These are phyloP conservation scores for Drechslerella coelobrocha DNA, from an alignment of 2,329 filamentous ascomycete genomes.

Conservation along the genomic window DNA sequence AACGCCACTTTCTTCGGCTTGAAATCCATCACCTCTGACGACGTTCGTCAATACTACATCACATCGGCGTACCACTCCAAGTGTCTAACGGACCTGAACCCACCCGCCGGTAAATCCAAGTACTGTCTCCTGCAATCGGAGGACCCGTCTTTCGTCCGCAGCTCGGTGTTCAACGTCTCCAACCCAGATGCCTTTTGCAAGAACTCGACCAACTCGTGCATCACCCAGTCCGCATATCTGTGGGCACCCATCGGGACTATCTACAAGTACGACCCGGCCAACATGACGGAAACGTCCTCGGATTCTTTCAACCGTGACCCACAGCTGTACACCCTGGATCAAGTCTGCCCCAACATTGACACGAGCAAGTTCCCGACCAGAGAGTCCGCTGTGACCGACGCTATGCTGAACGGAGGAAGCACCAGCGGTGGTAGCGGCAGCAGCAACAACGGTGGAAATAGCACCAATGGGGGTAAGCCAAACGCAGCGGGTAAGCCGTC, in stretches of 20 bases:
- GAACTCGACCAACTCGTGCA: conserved; percentile 29
- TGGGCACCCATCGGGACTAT: conserved; percentile 28
- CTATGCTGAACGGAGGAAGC: conserved; percentile 5
- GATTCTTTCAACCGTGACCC: conserved; percentile 3
- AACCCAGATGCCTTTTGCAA: conserved; percentile 18
- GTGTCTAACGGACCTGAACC: conserved; percentile 18
- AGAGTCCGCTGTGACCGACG: conserved; percentile 20
- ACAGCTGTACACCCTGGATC: conserved; percentile 15
- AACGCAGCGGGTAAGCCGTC: background rate
- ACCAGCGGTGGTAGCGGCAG: background rate
- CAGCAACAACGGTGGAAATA: background rate
- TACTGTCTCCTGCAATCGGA: conserved; percentile 23
- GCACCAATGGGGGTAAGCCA: conserved; percentile 8
- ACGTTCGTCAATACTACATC: conserved; percentile 37
- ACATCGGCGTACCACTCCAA: conserved; percentile 23
- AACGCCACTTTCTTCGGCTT: conserved; percentile 10
- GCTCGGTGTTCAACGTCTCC: conserved; percentile 27
- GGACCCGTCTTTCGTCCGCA: background rate
- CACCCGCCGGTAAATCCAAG: conserved; percentile 1
- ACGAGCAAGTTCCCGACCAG: conserved; percentile 17
- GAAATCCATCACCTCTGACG: background rate
- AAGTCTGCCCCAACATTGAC: conserved; percentile 36
- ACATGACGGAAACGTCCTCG: background rate
- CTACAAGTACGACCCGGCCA: conserved; percentile 25
- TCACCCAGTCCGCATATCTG: conserved; percentile 28